Conservation (phyloP, 148 eudicot genomes). For the Suaeda aralocaspica region DNA sequence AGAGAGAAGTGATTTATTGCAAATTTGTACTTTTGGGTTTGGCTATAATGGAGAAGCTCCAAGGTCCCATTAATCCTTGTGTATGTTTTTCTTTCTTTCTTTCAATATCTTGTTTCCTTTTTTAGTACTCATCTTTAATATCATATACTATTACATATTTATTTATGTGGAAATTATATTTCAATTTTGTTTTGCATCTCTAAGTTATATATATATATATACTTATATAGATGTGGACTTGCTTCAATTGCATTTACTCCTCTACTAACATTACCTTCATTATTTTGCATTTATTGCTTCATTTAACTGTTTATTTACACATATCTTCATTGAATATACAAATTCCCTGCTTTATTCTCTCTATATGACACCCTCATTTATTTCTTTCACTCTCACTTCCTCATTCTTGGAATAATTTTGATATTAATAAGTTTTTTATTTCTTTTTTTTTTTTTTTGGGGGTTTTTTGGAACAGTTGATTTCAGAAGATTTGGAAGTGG, state of each 20-base stretch:
- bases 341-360: conserved; percentile 18
- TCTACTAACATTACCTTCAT: conserved; percentile 3
- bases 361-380: conserved; percentile 14
- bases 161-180: neutral
- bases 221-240: conserved; percentile 24
- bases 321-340: conserved; percentile 28
- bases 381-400: neutral
- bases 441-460: neutral
- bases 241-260: conserved; percentile 33
- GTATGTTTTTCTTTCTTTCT: conserved; percentile 29
- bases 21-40: conserved; percentile 27
- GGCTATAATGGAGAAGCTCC: conserved; percentile 50
- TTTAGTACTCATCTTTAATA: neutral
- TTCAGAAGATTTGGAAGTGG: conserved; percentile 31
- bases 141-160: neutral
- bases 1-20: conserved; percentile 27
- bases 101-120: conserved; percentile 2
- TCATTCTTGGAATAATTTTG: neutral
- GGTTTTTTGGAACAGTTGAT: conserved; percentile 23
- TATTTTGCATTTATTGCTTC: conserved; percentile 40
- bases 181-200: neutral
- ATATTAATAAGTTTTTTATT: neutral
- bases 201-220: neutral
- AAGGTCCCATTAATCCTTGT: conserved; percentile 52
- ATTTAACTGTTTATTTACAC: neutral